Evolutionary conservation across 495 filamentous ascomycete genomes (phyloP), one percentile per base, ranked within the genome.

Genomic region (Neurospora sp.): DNA sequence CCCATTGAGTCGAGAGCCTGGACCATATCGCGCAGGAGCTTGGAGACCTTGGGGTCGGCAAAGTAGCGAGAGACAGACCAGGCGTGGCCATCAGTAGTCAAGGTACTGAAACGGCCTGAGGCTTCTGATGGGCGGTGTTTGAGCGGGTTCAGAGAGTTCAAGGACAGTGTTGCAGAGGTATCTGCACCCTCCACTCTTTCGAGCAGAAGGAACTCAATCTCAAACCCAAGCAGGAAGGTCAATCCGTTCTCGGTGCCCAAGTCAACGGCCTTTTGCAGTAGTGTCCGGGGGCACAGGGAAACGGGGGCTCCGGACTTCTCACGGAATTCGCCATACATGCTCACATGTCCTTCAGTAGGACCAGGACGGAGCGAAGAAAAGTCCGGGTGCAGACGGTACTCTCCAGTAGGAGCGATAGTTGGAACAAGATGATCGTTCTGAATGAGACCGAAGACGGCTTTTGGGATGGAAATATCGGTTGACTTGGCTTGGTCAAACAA

Each of bases 121-220:
- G 53, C 53, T 35, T 61, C 53, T 61, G 53, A 31, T 35, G 53
- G 53, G 7, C 53, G 53, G 27, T 61, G 53, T 61, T 61, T 61
- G 27, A 61, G 35, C 6, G 53, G 53, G 4, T 61, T 61, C 14
- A 61, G 4, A 8, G 53, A 61, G 53, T 35, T 61, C 22, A 61
- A 18, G 18, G 78, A 72, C 45, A 76, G 72, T n/a, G 78, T 73
- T 16, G 73, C 80, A 38, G 68, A 75, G 20, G 78, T 72, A 16
- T 71, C 78, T 39, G 71, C 74, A 71, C 76, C 78, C 18, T 77
- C 70, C 71, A 76, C 38, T 39, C 82, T 82, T 45, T 84, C 80
- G 10, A 96, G 78, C 72, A 96, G 90, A 7, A 93, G 84, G 22
- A 97, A 89, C 79, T 97, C 94, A 41, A 94, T 89, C 80, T 97